Conservation (phyloP, 768 basidiomycete species). For the Leccinum ochraceum region DNA sequence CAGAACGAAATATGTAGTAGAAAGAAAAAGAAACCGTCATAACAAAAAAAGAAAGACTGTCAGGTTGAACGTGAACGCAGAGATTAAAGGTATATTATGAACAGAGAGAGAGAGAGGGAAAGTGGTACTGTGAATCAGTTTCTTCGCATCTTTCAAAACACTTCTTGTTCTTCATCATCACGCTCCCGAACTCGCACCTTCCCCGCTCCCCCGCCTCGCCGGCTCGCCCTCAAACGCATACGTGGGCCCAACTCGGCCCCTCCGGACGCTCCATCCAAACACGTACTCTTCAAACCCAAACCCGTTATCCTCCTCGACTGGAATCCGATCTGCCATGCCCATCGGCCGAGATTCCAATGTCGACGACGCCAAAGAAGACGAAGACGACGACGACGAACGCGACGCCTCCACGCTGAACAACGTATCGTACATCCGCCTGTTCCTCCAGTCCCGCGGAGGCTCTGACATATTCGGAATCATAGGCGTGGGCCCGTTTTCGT, state of each 20-base stretch:
- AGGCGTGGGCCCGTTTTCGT: background rate
- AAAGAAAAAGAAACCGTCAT: background rate
- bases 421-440: conserved; percentile 11
- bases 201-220: conserved; percentile 6
- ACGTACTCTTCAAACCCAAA: conserved; percentile 15
- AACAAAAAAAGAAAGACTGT: background rate
- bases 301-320: conserved; percentile 19
- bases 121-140: background rate
- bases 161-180: background rate
- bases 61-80: background rate
- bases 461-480: conserved; percentile 13
- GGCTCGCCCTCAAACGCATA: conserved; percentile 9
- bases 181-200: conserved; percentile 10
- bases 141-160: background rate
- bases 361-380: conserved; percentile 10
- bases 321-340: conserved; percentile 21
- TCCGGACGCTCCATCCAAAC: conserved; percentile 15
- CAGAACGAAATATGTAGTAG: no score
- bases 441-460: conserved; percentile 19
- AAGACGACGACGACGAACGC: conserved; percentile 25
- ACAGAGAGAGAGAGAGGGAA: background rate
- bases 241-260: background rate
- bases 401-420: conserved; percentile 12
- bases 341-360: conserved; percentile 10
- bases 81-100: conserved; percentile 5